Base-by-base conservation (phyloP, 2,329 filamentous ascomycete genomes). In the Ascosphaera apis region DNA sequence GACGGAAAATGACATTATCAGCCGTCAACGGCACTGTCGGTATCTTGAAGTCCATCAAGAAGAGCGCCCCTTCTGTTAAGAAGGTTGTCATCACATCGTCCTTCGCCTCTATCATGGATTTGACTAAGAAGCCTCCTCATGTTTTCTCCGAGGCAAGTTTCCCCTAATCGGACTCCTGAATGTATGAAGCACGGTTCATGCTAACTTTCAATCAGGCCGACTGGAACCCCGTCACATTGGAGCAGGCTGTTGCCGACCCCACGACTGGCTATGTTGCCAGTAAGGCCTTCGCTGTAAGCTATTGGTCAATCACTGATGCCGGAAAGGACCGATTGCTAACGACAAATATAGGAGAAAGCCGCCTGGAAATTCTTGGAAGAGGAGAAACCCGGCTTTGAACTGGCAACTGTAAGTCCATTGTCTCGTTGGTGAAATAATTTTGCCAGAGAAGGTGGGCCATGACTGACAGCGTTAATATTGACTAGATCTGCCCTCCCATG, bases 41-140 rank as follows among this genome's bases (percentile, higher is more conserved):
- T 9, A 67, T 75, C 36, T 50, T 75, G 41, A 69, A 67, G 43
- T 65, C 66, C 1, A 65, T 73, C 50, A 72, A 72, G 51, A 63
- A 65, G 44, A 57, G 56, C 39, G 69, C 69, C 2, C 69, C 70
- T 43, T 67, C 50, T 48, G 77, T 91, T 36, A 80, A 74, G 56
- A 67, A 74, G 40, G 76, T 91, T 11, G 72, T 72, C 32, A 65
- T 78, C 42, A 77, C 72, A 0, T 76, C 70, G 2, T 76, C 71
- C 2, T 78, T 77, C 44, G 73, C 72, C n/a, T 60, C 71, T 0
- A 72, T 78, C 13, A 45, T 75, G 34, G 60, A 76, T 43, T 40
- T 56, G 0, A 47, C 47, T 15, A 42, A 52, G 23, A 37, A 55
- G 52, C 31, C 43, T 44, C 17, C 48, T 52, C 39, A 43, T 47